Evolutionary conservation across 768 basidiomycete species (phyloP), one percentile per base, ranked within the genome.

Genomic region (Boletus rubroflammeus): DNA sequence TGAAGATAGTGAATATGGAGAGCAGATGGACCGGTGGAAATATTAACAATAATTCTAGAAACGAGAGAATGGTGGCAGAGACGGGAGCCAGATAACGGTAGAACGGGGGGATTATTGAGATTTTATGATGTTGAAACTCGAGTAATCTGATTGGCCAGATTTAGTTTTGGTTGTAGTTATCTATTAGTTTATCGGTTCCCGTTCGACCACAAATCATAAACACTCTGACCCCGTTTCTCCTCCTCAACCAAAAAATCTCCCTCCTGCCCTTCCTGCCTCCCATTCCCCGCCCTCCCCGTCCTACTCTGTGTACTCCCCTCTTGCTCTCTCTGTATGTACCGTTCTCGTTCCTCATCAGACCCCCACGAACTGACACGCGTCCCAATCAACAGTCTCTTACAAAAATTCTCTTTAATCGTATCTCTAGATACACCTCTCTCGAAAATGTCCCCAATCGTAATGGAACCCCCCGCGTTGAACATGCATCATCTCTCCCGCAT

Each of bases 381-480:
- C 41, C 43, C 47, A 49, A 54, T 63, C 55, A 35, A 42, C 54
- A 65, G 62, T 26, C 57, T 26, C 44, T 11, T 69, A 67, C 56
- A 39, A 65, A 51, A 59, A 11, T 57, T 46, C 51, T 41, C 38
- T 63, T 60, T 68, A 68, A 69, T 72, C 68, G 50, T 61, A 71
- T 71, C 69, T 61, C 65, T 70, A 67, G 58, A 65, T 68, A 56
- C 34, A 60, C 53, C 50, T 54, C 48, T 41, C 53, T 54, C 56
- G 66, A 68, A 67, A 69, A 82, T 82, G 82, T 76, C 82, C 45
- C 77, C 81, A 66, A 78, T 83, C 66, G 76, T 82, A 58, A 74
- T 84, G 60, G 81, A 84, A 66, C 67, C 78, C 32, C 79, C 81
- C 41, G 72, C 77, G 31, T 62, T 81, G 62, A 76, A 72, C 70